Conservation (phyloP, 108 stramenopile genomes). For the Conticribra guillardii region DNA sequence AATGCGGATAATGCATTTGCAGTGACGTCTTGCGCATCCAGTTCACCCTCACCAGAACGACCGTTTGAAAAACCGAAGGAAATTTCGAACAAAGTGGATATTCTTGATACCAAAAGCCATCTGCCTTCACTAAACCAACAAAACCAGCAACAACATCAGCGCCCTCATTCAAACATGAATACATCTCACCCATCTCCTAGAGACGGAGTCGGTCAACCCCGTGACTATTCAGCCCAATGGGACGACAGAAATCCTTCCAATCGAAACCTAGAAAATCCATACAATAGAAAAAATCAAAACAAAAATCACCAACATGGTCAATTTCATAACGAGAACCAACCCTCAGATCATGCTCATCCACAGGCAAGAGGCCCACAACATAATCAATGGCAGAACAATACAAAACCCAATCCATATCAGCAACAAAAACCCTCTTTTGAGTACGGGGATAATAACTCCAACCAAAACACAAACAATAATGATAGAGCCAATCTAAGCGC, state of each 20-base stretch:
- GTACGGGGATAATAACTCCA: constrained; percentile 34
- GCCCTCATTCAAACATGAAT: neutral
- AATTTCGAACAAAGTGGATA: neutral
- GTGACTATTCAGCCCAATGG: constrained; percentile 10
- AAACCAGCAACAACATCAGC: constrained; percentile 17
- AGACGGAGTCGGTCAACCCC: constrained; percentile 1
- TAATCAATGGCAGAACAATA: constrained; percentile 9
- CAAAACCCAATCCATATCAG: constrained; percentile 9
- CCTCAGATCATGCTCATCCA: constrained; percentile 16
- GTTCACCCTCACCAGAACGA: constrained; percentile 30
- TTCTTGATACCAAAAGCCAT: neutral
- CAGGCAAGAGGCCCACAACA: constrained; percentile 26
- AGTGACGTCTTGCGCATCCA: constrained; percentile 15
- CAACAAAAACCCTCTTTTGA: constrained; percentile 2
- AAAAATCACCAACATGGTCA: constrained; percentile 2
- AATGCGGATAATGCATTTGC: constrained; percentile 20
- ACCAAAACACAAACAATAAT: constrained; percentile 12
- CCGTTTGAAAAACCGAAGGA: constrained; percentile 8
- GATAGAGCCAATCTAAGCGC: constrained; percentile 1
- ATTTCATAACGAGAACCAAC: neutral
- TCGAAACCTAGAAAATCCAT: too few relatives aligned
- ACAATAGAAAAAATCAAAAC: constrained; percentile 8
- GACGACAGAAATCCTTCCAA: constrained; percentile 9
- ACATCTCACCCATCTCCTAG: neutral
- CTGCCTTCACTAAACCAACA: too few relatives aligned